phyloP scores from a whole-genome alignment of 2,329 filamentous ascomycete genomes.

The Chaetomium olivaceum region DNA sequence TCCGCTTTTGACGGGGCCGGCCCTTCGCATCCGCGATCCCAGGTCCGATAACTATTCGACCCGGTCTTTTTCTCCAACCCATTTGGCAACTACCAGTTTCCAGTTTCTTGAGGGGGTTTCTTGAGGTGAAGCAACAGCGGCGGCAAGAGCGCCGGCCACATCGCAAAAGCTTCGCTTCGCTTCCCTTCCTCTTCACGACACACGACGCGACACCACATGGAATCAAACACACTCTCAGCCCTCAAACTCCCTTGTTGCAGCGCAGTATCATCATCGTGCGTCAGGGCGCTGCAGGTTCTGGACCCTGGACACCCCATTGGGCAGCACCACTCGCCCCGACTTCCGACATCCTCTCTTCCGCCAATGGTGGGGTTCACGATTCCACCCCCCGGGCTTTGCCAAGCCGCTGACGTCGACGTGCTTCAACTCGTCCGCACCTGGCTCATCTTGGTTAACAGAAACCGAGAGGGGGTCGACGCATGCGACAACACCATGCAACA shows the following conservation, averaged over 20 bases:
- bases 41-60: not conserved
- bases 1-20: not conserved
- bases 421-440: conserved; percentile 17
- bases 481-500: conserved; percentile 8
- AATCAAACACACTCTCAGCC: not conserved
- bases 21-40: not conserved
- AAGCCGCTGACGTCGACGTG: conserved; percentile 34
- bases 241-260: not conserved
- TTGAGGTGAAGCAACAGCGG: not conserved
- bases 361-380: conserved; percentile 21
- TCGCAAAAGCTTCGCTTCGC: not conserved
- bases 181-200: not conserved
- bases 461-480: not conserved
- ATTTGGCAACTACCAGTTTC: not conserved
- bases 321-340: not conserved
- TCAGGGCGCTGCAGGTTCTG: conserved; percentile 10
- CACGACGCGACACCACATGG: conserved; percentile 7
- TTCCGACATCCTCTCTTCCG: conserved; percentile 10
- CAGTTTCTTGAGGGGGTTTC: no score
- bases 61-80: not conserved
- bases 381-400: conserved; percentile 18
- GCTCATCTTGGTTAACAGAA: conserved; percentile 2
- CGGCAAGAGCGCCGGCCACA: not conserved
- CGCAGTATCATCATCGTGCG: conserved; percentile 24
- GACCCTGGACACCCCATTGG: conserved; percentile 17